Percentiles rank a stretch among this genome's conserved stretches.
These are phyloP conservation scores for Tinospora cordifolia DNA, from an alignment of 164 flowering plant genomes.

Conservation along the genomic window DNA sequence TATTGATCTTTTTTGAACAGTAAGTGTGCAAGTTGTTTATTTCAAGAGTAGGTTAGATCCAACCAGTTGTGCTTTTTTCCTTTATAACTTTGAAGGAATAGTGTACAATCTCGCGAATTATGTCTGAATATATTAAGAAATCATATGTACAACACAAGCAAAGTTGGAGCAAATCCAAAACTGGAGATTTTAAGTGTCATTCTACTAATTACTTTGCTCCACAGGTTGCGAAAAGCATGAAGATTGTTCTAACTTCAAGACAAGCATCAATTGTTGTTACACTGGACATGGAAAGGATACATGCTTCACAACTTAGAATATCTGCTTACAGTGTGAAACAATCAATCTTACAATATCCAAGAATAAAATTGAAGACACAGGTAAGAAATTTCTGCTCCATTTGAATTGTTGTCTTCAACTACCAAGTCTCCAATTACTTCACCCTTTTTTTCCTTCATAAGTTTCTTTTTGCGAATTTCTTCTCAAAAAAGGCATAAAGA, in stretches of 20 bases:
- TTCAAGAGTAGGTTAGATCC: too few species aligned
- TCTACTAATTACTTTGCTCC: constrained; percentile 10
- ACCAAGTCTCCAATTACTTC: too few species aligned
- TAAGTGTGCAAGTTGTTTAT: too few species aligned
- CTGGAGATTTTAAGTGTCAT: not conserved
- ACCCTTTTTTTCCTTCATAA: too few species aligned
- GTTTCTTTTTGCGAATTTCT: too few species aligned
- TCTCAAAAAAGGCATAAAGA: too few species aligned
- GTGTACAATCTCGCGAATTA: too few species aligned
- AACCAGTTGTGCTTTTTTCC: too few species aligned
- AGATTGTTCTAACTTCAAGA: constrained; percentile 44
- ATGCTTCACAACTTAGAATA: constrained; percentile 43
- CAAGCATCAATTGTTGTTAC: constrained; percentile 46
- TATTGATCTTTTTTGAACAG: too few species aligned
- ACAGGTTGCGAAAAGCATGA: constrained; percentile 78
- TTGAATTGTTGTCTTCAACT: not conserved
- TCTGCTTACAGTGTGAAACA: constrained; percentile 49
- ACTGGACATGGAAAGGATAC: constrained; percentile 60
- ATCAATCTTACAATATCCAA: constrained; percentile 50
- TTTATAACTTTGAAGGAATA: too few species aligned
- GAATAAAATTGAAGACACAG: constrained; percentile 43
- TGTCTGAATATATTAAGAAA: too few species aligned
- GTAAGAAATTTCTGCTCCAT: constrained; percentile 25
- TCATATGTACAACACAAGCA: not conserved
- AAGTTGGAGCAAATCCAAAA: not conserved